These are phyloP conservation scores for Podaxis sp. DNA, from an alignment of 768 basidiomycete species.

Conservation along the genomic window DNA sequence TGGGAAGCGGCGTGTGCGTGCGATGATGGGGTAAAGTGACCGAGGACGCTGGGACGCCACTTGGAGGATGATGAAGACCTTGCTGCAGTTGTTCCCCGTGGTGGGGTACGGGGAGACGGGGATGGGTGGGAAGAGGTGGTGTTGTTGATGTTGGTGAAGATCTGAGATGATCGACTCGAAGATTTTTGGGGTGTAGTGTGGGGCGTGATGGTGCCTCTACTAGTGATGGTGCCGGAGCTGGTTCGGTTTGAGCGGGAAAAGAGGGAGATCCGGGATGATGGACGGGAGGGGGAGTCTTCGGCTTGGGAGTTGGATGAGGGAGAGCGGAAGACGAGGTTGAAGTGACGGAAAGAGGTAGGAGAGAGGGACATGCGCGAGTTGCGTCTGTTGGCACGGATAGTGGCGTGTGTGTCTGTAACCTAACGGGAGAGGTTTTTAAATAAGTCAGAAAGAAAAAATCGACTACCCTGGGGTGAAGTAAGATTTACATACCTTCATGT, in stretches of 20 bases:
- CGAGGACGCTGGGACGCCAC: slow-evolving; percentile 67
- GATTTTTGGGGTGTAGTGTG: slow-evolving; percentile 17
- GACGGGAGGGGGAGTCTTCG: slow-evolving; percentile 30
- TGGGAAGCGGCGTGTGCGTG: slow-evolving; percentile 29
- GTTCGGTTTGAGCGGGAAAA: slow-evolving; percentile 39
- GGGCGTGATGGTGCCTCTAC: slow-evolving; percentile 21
- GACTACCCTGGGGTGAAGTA: background rate
- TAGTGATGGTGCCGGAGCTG: slow-evolving; percentile 27
- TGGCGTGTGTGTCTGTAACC: slow-evolving; percentile 32
- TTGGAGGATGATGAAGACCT: slow-evolving; percentile 32
- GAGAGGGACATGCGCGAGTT: slow-evolving; percentile 33
- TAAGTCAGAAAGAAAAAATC: background rate
- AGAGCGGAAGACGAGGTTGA: slow-evolving; percentile 44
- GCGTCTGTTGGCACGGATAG: slow-evolving; percentile 29
- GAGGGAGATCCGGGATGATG: slow-evolving; percentile 42
- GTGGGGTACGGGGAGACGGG: slow-evolving; percentile 31
- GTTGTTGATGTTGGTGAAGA: slow-evolving; percentile 27
- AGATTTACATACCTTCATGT: slow-evolving; percentile 3
- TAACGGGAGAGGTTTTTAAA: slow-evolving; percentile 16
- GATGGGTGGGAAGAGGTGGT: slow-evolving; percentile 50
- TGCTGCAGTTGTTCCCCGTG: slow-evolving; percentile 10
- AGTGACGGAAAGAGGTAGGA: slow-evolving; percentile 39
- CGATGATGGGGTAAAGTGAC: slow-evolving; percentile 56
- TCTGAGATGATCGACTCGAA: background rate
- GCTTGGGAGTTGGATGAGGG: slow-evolving; percentile 34